phyloP scores from a whole-genome alignment of 179 eudicot species.

The Beta lomatogona region DNA sequence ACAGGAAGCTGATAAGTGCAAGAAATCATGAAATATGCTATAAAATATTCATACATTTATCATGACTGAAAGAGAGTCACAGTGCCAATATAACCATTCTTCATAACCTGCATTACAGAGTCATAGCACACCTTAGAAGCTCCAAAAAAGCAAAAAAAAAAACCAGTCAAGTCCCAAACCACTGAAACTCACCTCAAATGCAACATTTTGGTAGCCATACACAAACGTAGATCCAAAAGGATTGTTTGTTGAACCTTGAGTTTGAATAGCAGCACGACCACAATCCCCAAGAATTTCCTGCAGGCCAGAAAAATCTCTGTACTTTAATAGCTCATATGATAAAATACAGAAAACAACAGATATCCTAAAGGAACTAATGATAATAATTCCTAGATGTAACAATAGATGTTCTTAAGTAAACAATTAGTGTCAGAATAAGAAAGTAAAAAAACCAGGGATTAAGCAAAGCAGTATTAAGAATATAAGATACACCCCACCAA shows the following conservation, averaged over 20 bases:
- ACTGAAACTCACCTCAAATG: slow-evolving; percentile 70
- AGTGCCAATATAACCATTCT: slow-evolving; percentile 90
- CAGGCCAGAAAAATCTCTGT: slow-evolving; percentile 17
- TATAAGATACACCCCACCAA: background rate
- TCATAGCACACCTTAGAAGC: slow-evolving; percentile 7
- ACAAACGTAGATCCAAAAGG: slow-evolving; percentile 97
- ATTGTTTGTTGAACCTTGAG: slow-evolving; percentile 90
- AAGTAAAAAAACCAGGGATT: background rate
- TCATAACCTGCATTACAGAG: slow-evolving; percentile 71
- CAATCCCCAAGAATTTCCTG: slow-evolving; percentile 96
- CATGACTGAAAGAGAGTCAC: slow-evolving; percentile 88
- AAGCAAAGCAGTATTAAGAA: slow-evolving; percentile 7
- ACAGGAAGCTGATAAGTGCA: background rate
- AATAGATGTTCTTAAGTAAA: background rate
- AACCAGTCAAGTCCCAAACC: background rate
- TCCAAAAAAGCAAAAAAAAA: background rate
- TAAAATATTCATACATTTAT: slow-evolving; percentile 22
- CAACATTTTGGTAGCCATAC: slow-evolving; percentile 91
- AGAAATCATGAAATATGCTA: background rate
- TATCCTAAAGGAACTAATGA: background rate
- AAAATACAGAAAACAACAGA: background rate
- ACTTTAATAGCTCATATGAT: slow-evolving; percentile 1
- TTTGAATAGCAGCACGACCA: slow-evolving; percentile 96
- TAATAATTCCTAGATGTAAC: background rate
- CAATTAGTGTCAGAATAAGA: background rate